Percentiles rank a stretch among this genome's conserved stretches.
These are phyloP conservation scores for Coemansia sp. DNA, from an alignment of 192 early-diverging fungal genomes.

Conservation along the genomic window DNA sequence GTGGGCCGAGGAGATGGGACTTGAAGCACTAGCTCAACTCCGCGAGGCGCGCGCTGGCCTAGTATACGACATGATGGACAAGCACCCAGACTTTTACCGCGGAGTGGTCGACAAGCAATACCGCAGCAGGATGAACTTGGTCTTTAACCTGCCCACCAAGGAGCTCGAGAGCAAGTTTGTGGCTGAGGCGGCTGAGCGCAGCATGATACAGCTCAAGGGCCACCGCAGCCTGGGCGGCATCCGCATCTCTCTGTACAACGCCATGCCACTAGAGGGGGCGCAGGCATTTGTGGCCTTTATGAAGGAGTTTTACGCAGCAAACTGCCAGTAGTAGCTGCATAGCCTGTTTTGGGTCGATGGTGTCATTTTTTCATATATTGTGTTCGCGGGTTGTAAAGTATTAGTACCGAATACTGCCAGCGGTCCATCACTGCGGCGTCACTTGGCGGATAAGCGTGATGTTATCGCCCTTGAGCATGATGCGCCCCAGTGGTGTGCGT, in stretches of 20 bases:
- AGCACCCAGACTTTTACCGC: constrained; percentile 63
- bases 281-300: constrained; percentile 76
- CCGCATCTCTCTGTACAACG: constrained; percentile 92
- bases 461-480: constrained; percentile 96
- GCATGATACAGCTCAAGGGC: constrained; percentile 89
- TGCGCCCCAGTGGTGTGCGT: constrained; percentile 74
- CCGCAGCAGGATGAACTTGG: constrained; percentile 89
- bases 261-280: constrained; percentile 82
- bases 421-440: background rate
- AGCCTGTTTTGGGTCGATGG: background rate
- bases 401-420: background rate
- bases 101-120: constrained; percentile 62
- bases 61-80: constrained; percentile 65
- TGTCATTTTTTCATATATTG: background rate
- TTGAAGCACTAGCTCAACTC: constrained; percentile 62
- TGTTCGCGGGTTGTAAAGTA: background rate
- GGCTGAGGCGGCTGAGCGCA: constrained; percentile 68
- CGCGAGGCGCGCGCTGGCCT: constrained; percentile 68
- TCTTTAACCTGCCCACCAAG: constrained; percentile 65
- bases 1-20: constrained; percentile 65
- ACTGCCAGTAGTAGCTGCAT: constrained; percentile 9
- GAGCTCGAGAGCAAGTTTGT: constrained; percentile 83
- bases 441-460: constrained; percentile 79
- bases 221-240: constrained; percentile 95
- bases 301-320: constrained; percentile 68